These are phyloP conservation scores for Mycena kentingensis DNA, from an alignment of 768 basidiomycete genomes.

Conservation along the genomic window DNA sequence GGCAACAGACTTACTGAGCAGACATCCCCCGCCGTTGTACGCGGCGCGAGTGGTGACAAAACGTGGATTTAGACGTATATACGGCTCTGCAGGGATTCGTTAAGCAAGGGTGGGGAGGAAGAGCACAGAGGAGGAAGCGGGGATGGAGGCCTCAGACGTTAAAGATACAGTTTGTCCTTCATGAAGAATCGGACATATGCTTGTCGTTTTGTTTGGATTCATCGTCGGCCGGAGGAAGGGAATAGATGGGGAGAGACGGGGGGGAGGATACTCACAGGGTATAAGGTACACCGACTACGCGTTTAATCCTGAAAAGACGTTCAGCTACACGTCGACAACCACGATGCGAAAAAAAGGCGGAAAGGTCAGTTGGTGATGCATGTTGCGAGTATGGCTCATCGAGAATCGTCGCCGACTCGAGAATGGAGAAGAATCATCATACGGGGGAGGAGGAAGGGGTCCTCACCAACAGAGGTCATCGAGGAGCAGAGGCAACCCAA, in stretches of 20 bases:
- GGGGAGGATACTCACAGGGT: background rate
- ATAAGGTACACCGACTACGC: slow-evolving; percentile 17
- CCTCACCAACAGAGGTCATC: slow-evolving; percentile 35
- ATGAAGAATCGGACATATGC: background rate
- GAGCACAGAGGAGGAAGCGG: too few species aligned
- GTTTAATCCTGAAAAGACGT: slow-evolving; percentile 2
- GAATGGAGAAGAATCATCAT: slow-evolving; percentile 73
- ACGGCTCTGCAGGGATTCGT: too few species aligned
- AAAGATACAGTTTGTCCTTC: slow-evolving; percentile 1
- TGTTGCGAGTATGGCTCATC: slow-evolving; percentile 78
- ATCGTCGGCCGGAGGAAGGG: too few species aligned
- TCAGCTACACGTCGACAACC: slow-evolving; percentile 7
- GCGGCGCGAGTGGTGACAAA: too few species aligned
- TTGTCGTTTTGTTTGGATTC: background rate
- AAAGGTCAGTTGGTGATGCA: slow-evolving; percentile 68
- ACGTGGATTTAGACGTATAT: too few species aligned
- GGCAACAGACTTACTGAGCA: too few species aligned
- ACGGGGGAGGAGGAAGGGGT: slow-evolving; percentile 10
- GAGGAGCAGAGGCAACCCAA: background rate
- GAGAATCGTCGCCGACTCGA: slow-evolving; percentile 70
- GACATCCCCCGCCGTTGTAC: too few species aligned
- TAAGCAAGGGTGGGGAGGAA: too few species aligned
- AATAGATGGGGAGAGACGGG: background rate
- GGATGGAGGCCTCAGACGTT: background rate
- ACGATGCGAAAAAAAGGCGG: slow-evolving; percentile 15